A percentile compares a stretch with the other conserved stretches of the same genome.
phyloP scores from a whole-genome alignment of 2,329 filamentous ascomycete species.

The Stemphylium vesicarium region DNA sequence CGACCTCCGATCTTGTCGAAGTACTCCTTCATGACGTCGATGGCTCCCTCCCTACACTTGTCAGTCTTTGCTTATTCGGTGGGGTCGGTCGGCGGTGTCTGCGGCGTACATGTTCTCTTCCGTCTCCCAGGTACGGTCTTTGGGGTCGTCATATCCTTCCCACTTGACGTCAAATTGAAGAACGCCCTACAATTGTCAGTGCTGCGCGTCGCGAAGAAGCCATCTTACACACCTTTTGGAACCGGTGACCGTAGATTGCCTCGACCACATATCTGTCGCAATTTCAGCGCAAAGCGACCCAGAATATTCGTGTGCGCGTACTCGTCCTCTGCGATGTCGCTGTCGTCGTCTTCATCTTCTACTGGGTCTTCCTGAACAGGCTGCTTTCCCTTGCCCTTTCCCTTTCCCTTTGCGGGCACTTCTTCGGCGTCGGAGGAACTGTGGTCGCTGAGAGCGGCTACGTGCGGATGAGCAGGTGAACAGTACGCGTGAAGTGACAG shows the following conservation, averaged over 20 bases:
- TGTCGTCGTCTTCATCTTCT: slow-evolving; percentile 40
- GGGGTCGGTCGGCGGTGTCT: neutral
- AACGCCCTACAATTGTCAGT: slow-evolving; percentile 26
- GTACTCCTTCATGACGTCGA: slow-evolving; percentile 69
- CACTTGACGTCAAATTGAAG: slow-evolving; percentile 75
- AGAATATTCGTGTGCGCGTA: slow-evolving; percentile 49
- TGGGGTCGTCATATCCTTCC: slow-evolving; percentile 75
- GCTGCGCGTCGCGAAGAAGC: slow-evolving; percentile 34
- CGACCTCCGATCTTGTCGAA: slow-evolving; percentile 68
- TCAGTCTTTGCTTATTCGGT: slow-evolving; percentile 5
- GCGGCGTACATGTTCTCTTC: slow-evolving; percentile 70
- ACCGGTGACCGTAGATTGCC: slow-evolving; percentile 70
- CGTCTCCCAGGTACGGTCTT: slow-evolving; percentile 80
- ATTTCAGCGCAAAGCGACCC: slow-evolving; percentile 27
- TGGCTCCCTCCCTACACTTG: slow-evolving; percentile 41
- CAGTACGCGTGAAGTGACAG: slow-evolving; percentile 3
- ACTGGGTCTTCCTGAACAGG: slow-evolving; percentile 8
- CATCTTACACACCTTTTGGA: slow-evolving; percentile 40
- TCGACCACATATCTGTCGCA: slow-evolving; percentile 73
- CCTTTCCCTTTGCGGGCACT: slow-evolving; percentile 33
- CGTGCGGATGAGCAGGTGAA: slow-evolving; percentile 22
- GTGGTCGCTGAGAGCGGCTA: slow-evolving; percentile 51
- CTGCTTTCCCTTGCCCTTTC: slow-evolving; percentile 19
- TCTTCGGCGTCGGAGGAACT: slow-evolving; percentile 45
- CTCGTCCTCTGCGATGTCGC: slow-evolving; percentile 45